Conservation (phyloP, 257 asterid species). For the Cruciata laevipes region DNA sequence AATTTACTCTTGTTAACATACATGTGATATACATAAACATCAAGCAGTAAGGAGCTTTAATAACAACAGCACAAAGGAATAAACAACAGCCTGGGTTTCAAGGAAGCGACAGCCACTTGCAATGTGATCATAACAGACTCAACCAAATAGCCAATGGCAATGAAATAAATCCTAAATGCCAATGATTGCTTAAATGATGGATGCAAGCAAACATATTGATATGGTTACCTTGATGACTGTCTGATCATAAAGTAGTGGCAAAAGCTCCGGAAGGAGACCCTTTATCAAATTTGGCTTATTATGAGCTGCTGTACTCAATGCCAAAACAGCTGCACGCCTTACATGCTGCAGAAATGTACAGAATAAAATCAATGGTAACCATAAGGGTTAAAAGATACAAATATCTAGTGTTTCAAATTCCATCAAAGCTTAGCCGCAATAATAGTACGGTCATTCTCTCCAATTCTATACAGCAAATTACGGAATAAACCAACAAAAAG, state of each 20-base stretch:
- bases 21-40: not conserved
- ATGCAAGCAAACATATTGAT: constrained; percentile 4
- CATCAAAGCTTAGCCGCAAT: too few species aligned
- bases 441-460: too few species aligned
- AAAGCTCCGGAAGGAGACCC: constrained; percentile 71
- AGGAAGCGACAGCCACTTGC: not conserved
- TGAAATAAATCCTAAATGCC: not conserved
- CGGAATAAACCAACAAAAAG: not conserved
- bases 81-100: not conserved
- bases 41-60: not conserved
- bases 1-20: not conserved
- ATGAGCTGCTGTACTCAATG: constrained; percentile 98
- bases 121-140: not conserved
- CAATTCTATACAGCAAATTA: not conserved
- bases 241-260: constrained; percentile 96
- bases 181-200: not conserved
- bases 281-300: constrained; percentile 90
- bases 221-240: constrained; percentile 72
- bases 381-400: not conserved
- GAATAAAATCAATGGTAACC: constrained; percentile 15
- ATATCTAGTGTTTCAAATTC: too few species aligned
- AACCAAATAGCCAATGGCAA: not conserved
- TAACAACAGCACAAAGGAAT: not conserved
- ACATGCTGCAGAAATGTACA: constrained; percentile 69
- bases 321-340: constrained; percentile 98